Percentiles rank a stretch among this genome's conserved stretches.
Conservation (phyloP, 2,329 filamentous ascomycete genomes). For the Aureobasidium sp. region DNA sequence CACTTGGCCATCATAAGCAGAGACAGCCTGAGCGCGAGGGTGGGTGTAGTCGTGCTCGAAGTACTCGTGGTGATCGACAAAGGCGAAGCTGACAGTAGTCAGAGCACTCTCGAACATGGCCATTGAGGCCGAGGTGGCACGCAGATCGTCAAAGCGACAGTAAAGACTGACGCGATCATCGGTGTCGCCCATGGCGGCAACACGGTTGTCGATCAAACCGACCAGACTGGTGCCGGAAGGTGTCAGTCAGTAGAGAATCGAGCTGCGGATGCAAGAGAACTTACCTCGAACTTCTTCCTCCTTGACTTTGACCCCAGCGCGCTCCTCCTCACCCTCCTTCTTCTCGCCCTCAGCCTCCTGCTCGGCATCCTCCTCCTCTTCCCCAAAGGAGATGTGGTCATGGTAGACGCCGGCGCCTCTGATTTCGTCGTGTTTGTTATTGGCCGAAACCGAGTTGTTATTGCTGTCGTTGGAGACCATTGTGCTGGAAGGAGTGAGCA, state of each 20-base stretch:
- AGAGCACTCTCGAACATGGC: slow-evolving; percentile 14
- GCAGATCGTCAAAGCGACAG: slow-evolving; percentile 32
- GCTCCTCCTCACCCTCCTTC: no score
- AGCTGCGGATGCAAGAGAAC: no score
- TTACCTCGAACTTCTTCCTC: no score
- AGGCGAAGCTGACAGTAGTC: slow-evolving; percentile 6
- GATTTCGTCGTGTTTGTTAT: neutral
- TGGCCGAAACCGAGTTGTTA: neutral
- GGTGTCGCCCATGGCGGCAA: neutral
- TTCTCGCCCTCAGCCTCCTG: no score
- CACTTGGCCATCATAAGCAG: slow-evolving; percentile 22
- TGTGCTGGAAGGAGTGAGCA: no score
- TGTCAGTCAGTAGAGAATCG: no score
- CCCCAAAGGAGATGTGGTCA: no score
- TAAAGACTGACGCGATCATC: slow-evolving; percentile 10
- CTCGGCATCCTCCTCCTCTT: no score
- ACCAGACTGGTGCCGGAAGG: neutral
- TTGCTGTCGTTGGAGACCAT: no score
- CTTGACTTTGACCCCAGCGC: no score
- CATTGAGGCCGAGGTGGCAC: slow-evolving; percentile 21
- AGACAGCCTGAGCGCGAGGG: slow-evolving; percentile 2
- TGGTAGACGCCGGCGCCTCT: neutral
- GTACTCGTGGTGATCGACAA: slow-evolving; percentile 15
- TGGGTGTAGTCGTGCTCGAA: neutral
- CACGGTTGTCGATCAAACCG: neutral